Percentiles rank a stretch among this genome's conserved stretches.
phyloP scores from a whole-genome alignment of 768 basidiomycete species.

The Amanita subjunquillea region DNA sequence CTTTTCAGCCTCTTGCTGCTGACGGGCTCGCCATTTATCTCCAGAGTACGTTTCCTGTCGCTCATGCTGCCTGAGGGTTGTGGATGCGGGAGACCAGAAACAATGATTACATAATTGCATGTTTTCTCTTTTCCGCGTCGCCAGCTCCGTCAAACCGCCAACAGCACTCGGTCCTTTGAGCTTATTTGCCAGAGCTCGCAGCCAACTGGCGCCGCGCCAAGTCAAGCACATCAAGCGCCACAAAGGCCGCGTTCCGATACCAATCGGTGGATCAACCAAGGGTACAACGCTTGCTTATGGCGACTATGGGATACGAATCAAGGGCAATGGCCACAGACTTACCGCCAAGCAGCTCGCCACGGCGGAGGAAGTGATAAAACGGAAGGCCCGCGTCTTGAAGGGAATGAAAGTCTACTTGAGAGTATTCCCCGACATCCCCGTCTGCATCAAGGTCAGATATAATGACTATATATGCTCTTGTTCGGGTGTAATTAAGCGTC shows the following conservation, averaged over 20 bases:
- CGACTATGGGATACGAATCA: constrained; percentile 86
- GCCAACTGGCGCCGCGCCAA: constrained; percentile 72
- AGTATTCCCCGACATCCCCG: constrained; percentile 94
- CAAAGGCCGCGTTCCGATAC: constrained; percentile 82
- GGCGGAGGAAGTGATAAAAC: constrained; percentile 79
- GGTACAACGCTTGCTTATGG: constrained; percentile 90
- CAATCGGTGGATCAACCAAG: constrained; percentile 82
- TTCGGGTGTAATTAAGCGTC: not conserved
- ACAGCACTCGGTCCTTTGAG: constrained; percentile 21
- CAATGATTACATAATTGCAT: constrained; percentile 13
- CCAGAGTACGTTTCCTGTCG: constrained; percentile 55
- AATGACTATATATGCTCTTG: not conserved
- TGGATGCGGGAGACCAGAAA: not conserved
- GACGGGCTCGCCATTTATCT: constrained; percentile 38
- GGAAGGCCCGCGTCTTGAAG: constrained; percentile 84
- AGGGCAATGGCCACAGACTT: constrained; percentile 69
- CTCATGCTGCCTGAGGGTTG: constrained; percentile 33
- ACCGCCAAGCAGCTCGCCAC: constrained; percentile 85
- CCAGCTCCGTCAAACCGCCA: constrained; percentile 10
- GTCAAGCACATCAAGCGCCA: constrained; percentile 83
- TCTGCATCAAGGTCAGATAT: constrained; percentile 80
- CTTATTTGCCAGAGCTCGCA: constrained; percentile 35
- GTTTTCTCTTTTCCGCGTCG: constrained; percentile 31
- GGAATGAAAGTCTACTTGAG: constrained; percentile 80
- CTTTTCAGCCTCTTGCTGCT: constrained; percentile 57